Evolutionary conservation across 2,329 filamentous ascomycete species (phyloP).

Genomic region (Colletotrichum horii): DNA sequence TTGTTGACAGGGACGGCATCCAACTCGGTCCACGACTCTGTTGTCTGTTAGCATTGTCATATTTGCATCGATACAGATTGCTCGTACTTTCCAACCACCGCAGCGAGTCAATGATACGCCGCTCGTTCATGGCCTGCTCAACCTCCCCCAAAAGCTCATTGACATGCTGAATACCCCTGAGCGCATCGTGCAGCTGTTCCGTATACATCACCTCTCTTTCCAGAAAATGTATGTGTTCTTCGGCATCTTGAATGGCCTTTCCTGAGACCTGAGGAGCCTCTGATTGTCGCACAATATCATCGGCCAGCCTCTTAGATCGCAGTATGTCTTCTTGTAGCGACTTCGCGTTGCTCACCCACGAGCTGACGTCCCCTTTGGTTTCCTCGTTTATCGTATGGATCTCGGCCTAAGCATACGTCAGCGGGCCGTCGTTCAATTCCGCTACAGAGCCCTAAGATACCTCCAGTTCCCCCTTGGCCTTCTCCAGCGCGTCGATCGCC

Average conservation of each 20-base stretch:
- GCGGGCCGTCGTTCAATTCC: not conserved
- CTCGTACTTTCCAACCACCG: conserved; percentile 59
- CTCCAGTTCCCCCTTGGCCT: conserved; percentile 42
- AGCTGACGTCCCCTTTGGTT: conserved; percentile 78
- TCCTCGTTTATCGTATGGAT: conserved; percentile 79
- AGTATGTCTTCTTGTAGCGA: conserved; percentile 86
- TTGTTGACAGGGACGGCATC: conserved; percentile 64
- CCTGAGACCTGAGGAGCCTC: conserved; percentile 65
- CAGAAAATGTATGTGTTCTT: conserved; percentile 62
- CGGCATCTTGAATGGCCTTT: conserved; percentile 56
- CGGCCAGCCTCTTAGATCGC: conserved; percentile 77
- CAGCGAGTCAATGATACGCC: conserved; percentile 61
- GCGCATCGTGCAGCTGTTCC: conserved; percentile 56
- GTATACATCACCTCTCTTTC: conserved; percentile 64
- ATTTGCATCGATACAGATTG: rapidly evolving
- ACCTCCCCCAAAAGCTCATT: conserved; percentile 68
- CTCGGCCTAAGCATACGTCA: conserved; percentile 56
- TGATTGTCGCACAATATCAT: conserved; percentile 79
- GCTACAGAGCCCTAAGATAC: conserved; percentile 27
- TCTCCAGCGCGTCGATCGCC: conserved; percentile 41
- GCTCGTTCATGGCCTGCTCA: conserved; percentile 59
- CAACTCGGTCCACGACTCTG: conserved; percentile 63
- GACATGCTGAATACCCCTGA: conserved; percentile 59
- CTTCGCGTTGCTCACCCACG: conserved; percentile 86
- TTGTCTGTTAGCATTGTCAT: conserved; percentile 26